A percentile compares a stretch with the other conserved stretches of the same genome.
phyloP scores from a whole-genome alignment of 2,329 filamentous ascomycete genomes.

The Mycocentrospora acerina region DNA sequence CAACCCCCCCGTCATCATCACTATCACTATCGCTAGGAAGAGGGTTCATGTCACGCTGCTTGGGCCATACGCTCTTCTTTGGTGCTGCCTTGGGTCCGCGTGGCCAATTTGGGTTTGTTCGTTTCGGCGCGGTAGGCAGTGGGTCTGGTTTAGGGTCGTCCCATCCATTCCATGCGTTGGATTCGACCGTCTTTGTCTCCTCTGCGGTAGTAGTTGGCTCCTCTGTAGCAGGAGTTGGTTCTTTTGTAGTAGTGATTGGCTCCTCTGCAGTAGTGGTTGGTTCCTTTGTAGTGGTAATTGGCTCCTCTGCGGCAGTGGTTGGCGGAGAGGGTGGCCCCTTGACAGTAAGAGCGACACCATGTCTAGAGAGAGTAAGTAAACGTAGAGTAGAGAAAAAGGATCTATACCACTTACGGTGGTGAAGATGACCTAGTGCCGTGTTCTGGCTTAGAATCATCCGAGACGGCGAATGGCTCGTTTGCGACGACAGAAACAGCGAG shows the following conservation, averaged over 20 bases:
- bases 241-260: constrained; percentile 3
- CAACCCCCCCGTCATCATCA: constrained; percentile 24
- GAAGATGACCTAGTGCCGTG: not conserved
- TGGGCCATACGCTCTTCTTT: constrained; percentile 26
- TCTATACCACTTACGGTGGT: not conserved
- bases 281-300: no score
- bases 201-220: constrained; percentile 3
- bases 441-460: constrained; percentile 7
- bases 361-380: not conserved
- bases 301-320: constrained; percentile 1
- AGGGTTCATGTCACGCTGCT: constrained; percentile 29
- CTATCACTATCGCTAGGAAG: constrained; percentile 16
- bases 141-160: constrained; percentile 6
- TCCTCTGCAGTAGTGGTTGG: not conserved
- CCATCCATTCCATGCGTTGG: constrained; percentile 8
- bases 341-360: not conserved
- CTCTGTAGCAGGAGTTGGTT: constrained; percentile 4
- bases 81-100: constrained; percentile 2
- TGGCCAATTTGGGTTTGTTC: constrained; percentile 18
- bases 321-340: constrained; percentile 4
- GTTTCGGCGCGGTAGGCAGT: constrained; percentile 2
- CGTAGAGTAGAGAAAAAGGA: not conserved
- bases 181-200: not conserved
- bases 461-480: constrained; percentile 4
- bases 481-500: no score